These are phyloP conservation scores for Penicillium sp. DNA, from an alignment of 2,329 filamentous ascomycete genomes.

Conservation along the genomic window DNA sequence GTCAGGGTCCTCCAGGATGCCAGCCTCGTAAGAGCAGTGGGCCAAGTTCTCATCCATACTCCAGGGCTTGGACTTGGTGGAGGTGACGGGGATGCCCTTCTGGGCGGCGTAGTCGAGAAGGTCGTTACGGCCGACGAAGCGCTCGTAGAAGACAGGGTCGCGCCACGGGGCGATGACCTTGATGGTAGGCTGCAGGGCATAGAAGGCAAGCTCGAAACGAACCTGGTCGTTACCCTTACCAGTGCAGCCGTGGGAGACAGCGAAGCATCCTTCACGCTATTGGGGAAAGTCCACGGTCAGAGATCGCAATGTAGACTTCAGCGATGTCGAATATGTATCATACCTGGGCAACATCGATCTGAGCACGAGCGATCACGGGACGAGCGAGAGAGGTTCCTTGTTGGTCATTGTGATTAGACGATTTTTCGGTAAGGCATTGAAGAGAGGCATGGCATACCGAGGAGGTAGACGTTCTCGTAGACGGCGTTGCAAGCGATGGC, in stretches of 20 bases:
- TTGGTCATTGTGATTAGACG: conserved; percentile 7
- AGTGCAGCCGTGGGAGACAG: conserved; percentile 51
- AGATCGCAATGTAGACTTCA: background rate
- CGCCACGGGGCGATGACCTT: conserved; percentile 56
- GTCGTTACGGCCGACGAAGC: conserved; percentile 54
- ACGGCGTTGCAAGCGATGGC: conserved; percentile 68
- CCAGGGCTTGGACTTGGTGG: conserved; percentile 54
- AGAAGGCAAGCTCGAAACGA: conserved; percentile 56
- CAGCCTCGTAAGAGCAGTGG: conserved; percentile 75
- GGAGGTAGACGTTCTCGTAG: conserved; percentile 69
- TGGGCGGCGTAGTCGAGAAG: conserved; percentile 54
- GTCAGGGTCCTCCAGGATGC: conserved; percentile 60
- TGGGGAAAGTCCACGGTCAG: background rate
- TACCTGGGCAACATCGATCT: conserved; percentile 40
- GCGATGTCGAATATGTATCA: background rate
- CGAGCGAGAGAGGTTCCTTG: conserved; percentile 47
- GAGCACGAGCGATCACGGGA: conserved; percentile 53
- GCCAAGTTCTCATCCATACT: conserved; percentile 62
- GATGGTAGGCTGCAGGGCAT: conserved; percentile 53
- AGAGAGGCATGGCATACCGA: conserved; percentile 46
- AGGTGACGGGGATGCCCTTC: conserved; percentile 53
- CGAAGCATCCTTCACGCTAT: conserved; percentile 49
- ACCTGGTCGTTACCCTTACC: conserved; percentile 56
- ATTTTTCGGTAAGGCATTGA: background rate
- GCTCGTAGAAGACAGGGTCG: conserved; percentile 53